Percentiles rank a stretch among this genome's conserved stretches.
Conservation (phyloP, 768 basidiomycete species). For the Tephrocybe sp. region DNA sequence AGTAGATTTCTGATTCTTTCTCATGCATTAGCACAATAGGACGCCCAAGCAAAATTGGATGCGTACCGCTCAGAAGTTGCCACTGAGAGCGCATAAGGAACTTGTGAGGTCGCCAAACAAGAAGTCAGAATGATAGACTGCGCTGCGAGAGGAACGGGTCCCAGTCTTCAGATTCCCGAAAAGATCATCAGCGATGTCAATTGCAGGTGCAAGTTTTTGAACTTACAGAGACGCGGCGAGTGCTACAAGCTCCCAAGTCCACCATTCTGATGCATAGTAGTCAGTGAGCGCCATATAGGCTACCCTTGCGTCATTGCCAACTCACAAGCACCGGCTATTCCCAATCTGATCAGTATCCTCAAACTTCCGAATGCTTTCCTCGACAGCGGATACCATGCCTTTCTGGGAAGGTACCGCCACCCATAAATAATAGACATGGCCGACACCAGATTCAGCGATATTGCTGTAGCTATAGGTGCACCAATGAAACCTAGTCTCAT, state of each 20-base stretch:
- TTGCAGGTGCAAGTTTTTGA: neutral
- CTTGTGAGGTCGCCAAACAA: constrained; percentile 72
- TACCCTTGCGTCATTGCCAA: neutral
- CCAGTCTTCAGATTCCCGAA: constrained; percentile 46
- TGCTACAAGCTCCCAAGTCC: constrained; percentile 89
- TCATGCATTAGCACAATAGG: too few relatives aligned
- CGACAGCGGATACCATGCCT: constrained; percentile 81
- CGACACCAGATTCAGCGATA: too few relatives aligned
- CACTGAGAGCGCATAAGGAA: constrained; percentile 76
- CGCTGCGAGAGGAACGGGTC: constrained; percentile 77
- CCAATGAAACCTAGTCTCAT: too few relatives aligned
- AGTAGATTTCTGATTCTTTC: too few relatives aligned
- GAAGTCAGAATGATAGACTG: constrained; percentile 84
- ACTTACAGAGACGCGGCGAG: constrained; percentile 49
- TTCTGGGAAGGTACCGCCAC: constrained; percentile 54
- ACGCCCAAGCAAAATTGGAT: too few relatives aligned
- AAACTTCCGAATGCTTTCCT: constrained; percentile 63
- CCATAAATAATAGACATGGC: too few relatives aligned
- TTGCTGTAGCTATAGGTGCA: too few relatives aligned
- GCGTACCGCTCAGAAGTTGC: constrained; percentile 81
- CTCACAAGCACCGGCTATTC: constrained; percentile 78
- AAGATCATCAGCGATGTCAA: neutral
- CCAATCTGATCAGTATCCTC: constrained; percentile 67
- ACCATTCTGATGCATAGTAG: constrained; percentile 91
- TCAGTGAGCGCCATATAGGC: neutral